phyloP scores from a whole-genome alignment of 1,284 basidiomycete genomes.

The Sutorius eximius region DNA sequence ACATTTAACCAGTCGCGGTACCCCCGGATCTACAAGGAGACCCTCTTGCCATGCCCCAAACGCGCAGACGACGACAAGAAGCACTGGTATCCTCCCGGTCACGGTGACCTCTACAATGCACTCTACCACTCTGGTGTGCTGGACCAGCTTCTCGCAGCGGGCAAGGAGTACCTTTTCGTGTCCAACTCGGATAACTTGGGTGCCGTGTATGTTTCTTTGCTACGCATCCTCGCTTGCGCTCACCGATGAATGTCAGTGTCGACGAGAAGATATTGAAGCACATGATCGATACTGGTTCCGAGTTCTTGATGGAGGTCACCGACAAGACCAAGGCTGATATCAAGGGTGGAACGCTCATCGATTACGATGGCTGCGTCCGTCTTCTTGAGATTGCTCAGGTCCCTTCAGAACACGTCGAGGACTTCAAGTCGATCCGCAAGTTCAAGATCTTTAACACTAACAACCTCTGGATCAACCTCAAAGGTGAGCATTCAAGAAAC shows the following conservation, averaged over 20 bases:
- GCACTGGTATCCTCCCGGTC: conserved; percentile 98
- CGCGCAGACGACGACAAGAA: conserved; percentile 90
- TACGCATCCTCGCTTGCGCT: conserved; percentile 25
- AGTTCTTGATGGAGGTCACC: conserved; percentile 99
- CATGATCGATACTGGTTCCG: conserved; percentile 85
- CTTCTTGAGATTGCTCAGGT: conserved; percentile 99
- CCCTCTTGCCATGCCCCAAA: conserved; percentile 87
- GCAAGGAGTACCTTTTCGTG: conserved; percentile 99
- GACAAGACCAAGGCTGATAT: conserved; percentile 99
- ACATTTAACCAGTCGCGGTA: conserved; percentile 99
- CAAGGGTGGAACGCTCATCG: conserved; percentile 98
- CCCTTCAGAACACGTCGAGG: conserved; percentile 95
- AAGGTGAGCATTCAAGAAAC: conserved; percentile 41
- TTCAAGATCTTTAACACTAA: conserved; percentile 99
- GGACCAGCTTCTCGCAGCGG: conserved; percentile 91
- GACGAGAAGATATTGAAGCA: conserved; percentile 85
- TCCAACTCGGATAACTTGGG: conserved; percentile 99
- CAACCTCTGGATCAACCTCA: conserved; percentile 96
- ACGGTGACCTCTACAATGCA: conserved; percentile 96
- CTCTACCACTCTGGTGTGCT: conserved; percentile 94
- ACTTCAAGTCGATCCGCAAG: conserved; percentile 95
- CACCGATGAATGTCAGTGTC: conserved; percentile 46
- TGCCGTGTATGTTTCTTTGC: conserved; percentile 76
- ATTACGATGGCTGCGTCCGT: conserved; percentile 93
- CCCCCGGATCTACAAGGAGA: conserved; percentile 96